These are phyloP conservation scores for Solanum chilense DNA, from an alignment of 257 asterid genomes.

Conservation along the genomic window DNA sequence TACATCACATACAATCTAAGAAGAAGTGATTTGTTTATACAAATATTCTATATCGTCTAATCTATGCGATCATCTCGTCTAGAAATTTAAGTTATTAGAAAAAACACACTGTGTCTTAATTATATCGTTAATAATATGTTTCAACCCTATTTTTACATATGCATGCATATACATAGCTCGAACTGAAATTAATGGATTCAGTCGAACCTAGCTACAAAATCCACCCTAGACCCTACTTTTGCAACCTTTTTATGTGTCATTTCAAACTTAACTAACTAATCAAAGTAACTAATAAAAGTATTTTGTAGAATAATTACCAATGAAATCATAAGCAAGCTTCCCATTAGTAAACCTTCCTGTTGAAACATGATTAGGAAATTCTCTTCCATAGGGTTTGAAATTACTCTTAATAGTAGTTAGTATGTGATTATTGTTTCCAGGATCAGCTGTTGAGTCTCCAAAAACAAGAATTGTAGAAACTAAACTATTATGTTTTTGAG, in stretches of 20 bases:
- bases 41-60: neutral
- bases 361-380: slow-evolving; percentile 34
- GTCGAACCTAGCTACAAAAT: neutral
- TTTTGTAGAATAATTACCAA: slow-evolving; percentile 23
- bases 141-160: neutral
- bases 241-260: neutral
- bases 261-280: neutral
- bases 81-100: neutral
- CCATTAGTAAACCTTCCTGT: slow-evolving; percentile 80
- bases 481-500: neutral
- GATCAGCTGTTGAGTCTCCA: slow-evolving; percentile 78
- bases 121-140: neutral
- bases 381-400: slow-evolving; percentile 66
- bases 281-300: neutral
- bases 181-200: neutral
- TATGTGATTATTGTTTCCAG: slow-evolving; percentile 69
- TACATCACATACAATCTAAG: neutral
- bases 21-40: neutral
- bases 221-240: neutral
- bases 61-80: neutral
- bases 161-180: neutral
- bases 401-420: slow-evolving; percentile 33
- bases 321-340: slow-evolving; percentile 47
- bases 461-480: slow-evolving; percentile 39
- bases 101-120: neutral